Evolutionary conservation across 768 basidiomycete species (phyloP).

Genomic region (Suillus hirtellus): DNA sequence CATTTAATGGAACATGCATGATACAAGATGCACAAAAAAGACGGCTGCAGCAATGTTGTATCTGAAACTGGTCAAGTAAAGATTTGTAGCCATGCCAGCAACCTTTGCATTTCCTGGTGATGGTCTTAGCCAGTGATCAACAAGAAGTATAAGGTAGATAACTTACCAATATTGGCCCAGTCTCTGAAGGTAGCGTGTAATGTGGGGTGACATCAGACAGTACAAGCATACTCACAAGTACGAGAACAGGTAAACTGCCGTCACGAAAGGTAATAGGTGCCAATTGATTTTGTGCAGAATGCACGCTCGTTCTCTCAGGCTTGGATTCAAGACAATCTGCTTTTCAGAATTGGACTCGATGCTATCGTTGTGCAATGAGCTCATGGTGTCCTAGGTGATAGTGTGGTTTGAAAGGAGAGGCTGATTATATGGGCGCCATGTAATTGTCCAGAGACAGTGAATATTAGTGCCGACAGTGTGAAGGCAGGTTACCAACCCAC

Average conservation of each 20-base stretch:
- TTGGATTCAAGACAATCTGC: neutral
- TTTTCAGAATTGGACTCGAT: slow-evolving; percentile 1
- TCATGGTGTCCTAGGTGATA: no score
- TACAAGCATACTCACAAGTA: slow-evolving; percentile 40
- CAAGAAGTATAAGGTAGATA: neutral
- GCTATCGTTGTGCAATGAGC: neutral
- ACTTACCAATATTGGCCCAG: slow-evolving; percentile 45
- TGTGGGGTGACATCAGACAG: neutral
- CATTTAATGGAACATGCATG: neutral
- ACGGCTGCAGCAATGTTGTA: slow-evolving; percentile 41
- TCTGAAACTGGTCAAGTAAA: slow-evolving; percentile 33
- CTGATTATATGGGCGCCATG: no score
- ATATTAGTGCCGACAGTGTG: no score
- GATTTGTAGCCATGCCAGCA: slow-evolving; percentile 43
- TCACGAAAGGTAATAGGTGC: slow-evolving; percentile 45
- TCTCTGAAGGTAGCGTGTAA: slow-evolving; percentile 30
- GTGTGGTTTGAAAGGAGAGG: no score
- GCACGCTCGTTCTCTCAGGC: slow-evolving; percentile 24
- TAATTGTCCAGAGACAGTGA: no score
- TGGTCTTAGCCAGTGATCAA: neutral
- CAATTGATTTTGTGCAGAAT: slow-evolving; percentile 45
- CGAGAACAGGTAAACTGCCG: slow-evolving; percentile 44
- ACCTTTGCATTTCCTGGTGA: slow-evolving; percentile 42
- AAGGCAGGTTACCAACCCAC: no score
- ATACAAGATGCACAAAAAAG: slow-evolving; percentile 32